phyloP scores from a whole-genome alignment of 179 eudicot species.

The Camellia oleifera region DNA sequence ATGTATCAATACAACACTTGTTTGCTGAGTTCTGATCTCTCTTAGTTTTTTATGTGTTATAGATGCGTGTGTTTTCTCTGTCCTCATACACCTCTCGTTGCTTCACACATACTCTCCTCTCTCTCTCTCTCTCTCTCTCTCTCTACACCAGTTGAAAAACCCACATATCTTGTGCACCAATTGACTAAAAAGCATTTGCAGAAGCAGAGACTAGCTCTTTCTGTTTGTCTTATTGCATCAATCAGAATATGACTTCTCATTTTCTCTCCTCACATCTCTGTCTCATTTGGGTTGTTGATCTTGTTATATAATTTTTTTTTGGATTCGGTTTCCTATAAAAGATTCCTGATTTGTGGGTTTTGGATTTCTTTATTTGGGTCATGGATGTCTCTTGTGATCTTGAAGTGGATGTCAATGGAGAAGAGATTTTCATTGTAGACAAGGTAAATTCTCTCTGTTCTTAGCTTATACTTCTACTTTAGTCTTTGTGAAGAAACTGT shows the following conservation, averaged over 20 bases:
- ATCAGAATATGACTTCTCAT: slow-evolving; percentile 26
- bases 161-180: slow-evolving; percentile 6
- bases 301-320: not conserved
- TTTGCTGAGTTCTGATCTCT: slow-evolving; percentile 17
- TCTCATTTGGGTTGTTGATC: not conserved
- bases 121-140: slow-evolving; percentile 12
- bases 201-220: slow-evolving; percentile 24
- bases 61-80: not conserved
- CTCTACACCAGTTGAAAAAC: slow-evolving; percentile 16
- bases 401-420: slow-evolving; percentile 87
- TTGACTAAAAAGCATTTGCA: slow-evolving; percentile 22
- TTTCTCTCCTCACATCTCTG: slow-evolving; percentile 7
- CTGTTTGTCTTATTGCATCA: slow-evolving; percentile 25
- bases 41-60: slow-evolving; percentile 8
- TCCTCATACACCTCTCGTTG: slow-evolving; percentile 17
- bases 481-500: not conserved
- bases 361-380: slow-evolving; percentile 10
- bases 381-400: slow-evolving; percentile 57
- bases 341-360: slow-evolving; percentile 32
- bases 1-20: not conserved
- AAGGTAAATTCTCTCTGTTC: slow-evolving; percentile 26
- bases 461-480: not conserved
- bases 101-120: slow-evolving; percentile 13
- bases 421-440: slow-evolving; percentile 58
- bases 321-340: slow-evolving; percentile 16